Conservation (phyloP, 73 alveolate species). For the Symbiodinium natans region DNA sequence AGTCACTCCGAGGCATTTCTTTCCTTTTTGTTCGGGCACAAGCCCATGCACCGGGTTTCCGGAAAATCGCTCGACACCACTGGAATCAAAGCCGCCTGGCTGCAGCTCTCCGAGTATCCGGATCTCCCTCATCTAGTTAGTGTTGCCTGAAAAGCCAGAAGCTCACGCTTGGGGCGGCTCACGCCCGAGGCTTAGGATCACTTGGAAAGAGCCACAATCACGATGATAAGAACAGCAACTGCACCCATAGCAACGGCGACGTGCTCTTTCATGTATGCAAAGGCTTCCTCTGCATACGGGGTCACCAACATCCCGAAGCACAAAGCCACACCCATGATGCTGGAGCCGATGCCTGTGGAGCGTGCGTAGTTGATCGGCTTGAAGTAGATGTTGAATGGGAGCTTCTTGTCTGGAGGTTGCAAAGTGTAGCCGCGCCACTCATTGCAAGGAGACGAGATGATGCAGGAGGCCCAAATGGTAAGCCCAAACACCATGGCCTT, state of each 20-base stretch:
- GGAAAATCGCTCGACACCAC: background rate
- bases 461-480: constrained; percentile 56
- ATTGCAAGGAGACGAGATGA: constrained; percentile 26
- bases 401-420: constrained; percentile 43
- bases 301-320: constrained; percentile 47
- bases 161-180: no score
- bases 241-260: background rate
- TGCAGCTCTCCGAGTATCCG: background rate
- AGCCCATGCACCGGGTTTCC: background rate
- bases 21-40: background rate
- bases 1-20: background rate
- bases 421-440: constrained; percentile 49
- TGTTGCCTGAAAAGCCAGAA: background rate
- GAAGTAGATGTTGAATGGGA: constrained; percentile 33
- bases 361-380: constrained; percentile 41
- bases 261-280: background rate
- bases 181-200: no score
- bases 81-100: no score
- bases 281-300: constrained; percentile 40
- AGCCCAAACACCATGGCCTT: constrained; percentile 60
- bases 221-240: background rate
- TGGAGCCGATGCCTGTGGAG: constrained; percentile 65
- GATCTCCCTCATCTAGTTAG: background rate
- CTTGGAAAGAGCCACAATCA: background rate
- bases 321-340: constrained; percentile 79